Conservation (phyloP, 768 basidiomycete genomes). For the Suillus occidentalis region DNA sequence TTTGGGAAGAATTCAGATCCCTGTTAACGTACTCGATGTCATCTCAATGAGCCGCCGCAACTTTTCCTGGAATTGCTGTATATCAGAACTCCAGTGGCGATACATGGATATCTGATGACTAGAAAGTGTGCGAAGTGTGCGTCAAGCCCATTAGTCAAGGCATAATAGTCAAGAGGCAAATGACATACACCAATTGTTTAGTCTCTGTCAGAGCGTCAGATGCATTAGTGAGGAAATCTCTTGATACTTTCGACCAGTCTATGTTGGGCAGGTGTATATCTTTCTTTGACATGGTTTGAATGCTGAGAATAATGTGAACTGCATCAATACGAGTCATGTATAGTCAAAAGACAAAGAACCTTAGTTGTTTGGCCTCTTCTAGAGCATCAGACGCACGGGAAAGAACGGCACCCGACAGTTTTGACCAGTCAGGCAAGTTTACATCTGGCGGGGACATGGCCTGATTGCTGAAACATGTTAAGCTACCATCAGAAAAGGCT, state of each 20-base stretch:
- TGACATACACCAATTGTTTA: background rate
- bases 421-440: background rate
- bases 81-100: background rate
- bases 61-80: background rate
- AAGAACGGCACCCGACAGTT: background rate
- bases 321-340: background rate
- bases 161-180: background rate
- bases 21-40: background rate
- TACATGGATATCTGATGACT: background rate
- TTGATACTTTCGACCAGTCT: background rate
- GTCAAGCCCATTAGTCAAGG: background rate
- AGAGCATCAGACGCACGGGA: background rate
- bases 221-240: background rate
- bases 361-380: background rate
- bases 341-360: background rate
- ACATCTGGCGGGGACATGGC: background rate
- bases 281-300: background rate
- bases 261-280: background rate
- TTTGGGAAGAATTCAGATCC: background rate
- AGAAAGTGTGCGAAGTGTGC: background rate
- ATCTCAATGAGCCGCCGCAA: background rate
- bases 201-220: background rate
- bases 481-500: background rate
- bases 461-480: background rate
- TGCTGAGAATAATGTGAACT: background rate